Conservation (phyloP, 768 basidiomycete species). For the Terana coerulea region DNA sequence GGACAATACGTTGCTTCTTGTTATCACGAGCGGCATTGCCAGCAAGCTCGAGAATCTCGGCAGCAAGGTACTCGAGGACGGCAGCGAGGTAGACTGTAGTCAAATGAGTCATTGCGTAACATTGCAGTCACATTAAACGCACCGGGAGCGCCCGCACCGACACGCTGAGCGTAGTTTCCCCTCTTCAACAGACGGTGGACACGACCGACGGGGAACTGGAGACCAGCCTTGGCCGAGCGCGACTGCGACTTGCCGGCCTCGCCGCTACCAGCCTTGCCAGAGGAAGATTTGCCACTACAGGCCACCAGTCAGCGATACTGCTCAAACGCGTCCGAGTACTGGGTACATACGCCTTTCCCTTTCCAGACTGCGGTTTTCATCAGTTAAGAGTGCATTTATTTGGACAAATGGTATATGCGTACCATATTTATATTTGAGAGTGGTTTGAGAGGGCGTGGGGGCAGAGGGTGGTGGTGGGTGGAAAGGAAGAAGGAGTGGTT, state of each 20-base stretch:
- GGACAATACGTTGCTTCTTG: conserved; percentile 81
- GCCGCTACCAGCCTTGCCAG: conserved; percentile 41
- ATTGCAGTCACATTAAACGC: conserved; percentile 14
- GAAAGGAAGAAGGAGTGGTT: conserved; percentile 19
- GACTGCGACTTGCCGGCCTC: conserved; percentile 56
- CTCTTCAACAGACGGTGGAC: conserved; percentile 75
- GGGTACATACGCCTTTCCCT: conserved; percentile 47
- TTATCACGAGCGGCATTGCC: conserved; percentile 77
- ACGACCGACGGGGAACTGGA: conserved; percentile 80
- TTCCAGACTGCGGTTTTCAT: conserved; percentile 41
- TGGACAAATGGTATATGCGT: conserved; percentile 8
- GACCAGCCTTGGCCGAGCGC: conserved; percentile 60
- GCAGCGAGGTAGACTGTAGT: conserved; percentile 73
- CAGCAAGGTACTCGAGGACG: conserved; percentile 83
- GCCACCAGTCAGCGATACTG: background rate
- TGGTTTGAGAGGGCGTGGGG: conserved; percentile 12
- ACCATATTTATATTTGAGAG: conserved; percentile 32
- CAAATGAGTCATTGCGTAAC: background rate
- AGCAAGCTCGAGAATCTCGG: conserved; percentile 84
- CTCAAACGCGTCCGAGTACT: background rate
- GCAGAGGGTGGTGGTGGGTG: conserved; percentile 22
- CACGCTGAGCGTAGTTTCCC: conserved; percentile 68
- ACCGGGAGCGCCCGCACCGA: conserved; percentile 70
- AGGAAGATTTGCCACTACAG: conserved; percentile 41
- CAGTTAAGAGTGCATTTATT: conserved; percentile 11